phyloP scores from a whole-genome alignment of 2,329 filamentous ascomycete genomes.

The Pezizomycotina sp. region DNA sequence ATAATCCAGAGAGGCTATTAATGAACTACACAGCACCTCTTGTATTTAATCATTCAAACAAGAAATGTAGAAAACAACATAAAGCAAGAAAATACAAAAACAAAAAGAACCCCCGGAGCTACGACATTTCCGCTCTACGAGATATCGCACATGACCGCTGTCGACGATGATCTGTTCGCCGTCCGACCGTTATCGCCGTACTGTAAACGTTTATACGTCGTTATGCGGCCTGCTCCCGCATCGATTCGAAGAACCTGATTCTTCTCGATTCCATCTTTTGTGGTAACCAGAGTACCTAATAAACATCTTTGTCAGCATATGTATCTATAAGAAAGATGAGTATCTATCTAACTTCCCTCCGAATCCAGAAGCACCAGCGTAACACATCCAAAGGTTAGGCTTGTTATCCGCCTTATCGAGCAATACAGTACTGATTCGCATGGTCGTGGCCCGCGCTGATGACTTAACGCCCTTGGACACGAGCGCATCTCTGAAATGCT shows the following conservation, averaged over 20 bases:
- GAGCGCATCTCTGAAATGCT: conserved; percentile 79
- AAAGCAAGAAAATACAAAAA: too few species aligned
- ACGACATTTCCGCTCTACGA: too few species aligned
- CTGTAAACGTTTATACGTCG: conserved; percentile 84
- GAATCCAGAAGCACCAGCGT: conserved; percentile 78
- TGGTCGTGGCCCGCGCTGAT: conserved; percentile 70
- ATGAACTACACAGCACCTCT: too few species aligned
- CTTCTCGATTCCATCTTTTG: conserved; percentile 65
- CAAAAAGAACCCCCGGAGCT: too few species aligned
- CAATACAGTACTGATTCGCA: conserved; percentile 89
- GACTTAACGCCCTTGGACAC: conserved; percentile 56
- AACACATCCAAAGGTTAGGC: conserved; percentile 84
- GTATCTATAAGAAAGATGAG: conserved; percentile 3
- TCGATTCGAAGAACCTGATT: conserved; percentile 86
- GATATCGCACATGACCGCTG: conserved; percentile 39
- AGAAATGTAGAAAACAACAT: too few species aligned
- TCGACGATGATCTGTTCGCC: conserved; percentile 50
- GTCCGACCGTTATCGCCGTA: conserved; percentile 37
- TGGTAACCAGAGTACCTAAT: conserved; percentile 59
- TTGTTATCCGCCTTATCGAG: conserved; percentile 41
- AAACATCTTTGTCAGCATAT: too few species aligned
- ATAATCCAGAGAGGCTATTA: too few species aligned
- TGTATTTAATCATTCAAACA: too few species aligned
- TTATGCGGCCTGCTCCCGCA: conserved; percentile 72
- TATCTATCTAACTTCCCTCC: conserved; percentile 45